Evolutionary conservation across 2,329 filamentous ascomycete genomes (phyloP), one percentile per base, ranked within the genome.

Genomic region (Monosporascus sp.): DNA sequence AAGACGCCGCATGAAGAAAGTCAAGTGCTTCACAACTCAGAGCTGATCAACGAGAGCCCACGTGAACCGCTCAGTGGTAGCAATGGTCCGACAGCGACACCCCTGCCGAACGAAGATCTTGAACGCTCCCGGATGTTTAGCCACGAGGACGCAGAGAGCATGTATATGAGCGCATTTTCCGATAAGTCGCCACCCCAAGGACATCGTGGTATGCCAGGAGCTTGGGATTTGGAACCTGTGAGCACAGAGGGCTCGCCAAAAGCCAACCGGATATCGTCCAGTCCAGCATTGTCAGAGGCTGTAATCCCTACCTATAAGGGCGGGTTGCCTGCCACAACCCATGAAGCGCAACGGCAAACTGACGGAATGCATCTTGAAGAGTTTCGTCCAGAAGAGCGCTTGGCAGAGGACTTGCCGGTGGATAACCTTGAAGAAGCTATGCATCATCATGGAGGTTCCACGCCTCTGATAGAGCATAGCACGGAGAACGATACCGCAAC

Each of bases 71-170:
- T 55, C 46, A 49, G 38, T 53, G 61, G 57, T 52, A 68, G 66
- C 50, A 65, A 65, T 39, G 55, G 50, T 47, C 57, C 56, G 11
- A 61, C 59, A 22, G 66, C 67, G 20, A 61, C 59, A 20, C 66
- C 67, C 20, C 60, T 65, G 14, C 56, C 58, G 35, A 60, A 43
- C 37, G 60, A 70, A 35, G 82, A 86, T 55, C 72, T 88, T 20
- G 70, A 79, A 3, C 74, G 81, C 57, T 93, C 89, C 5, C 85
- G 82, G 41, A 65, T 91, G 1, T 93, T 88, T 63, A 90, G 82
- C 37, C 88, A 90, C 54, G 87, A 90, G 56, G 88, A 93, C 57
- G 89, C 88, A 0, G 85, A 90, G 64, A 94, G 90, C 67, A 89
- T 95, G 85, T 95, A 94, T 62, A 86, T 91, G 85, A 93, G 84